phyloP scores from a whole-genome alignment of 805 yeast species.

The Kluyveromyces siamensis region DNA sequence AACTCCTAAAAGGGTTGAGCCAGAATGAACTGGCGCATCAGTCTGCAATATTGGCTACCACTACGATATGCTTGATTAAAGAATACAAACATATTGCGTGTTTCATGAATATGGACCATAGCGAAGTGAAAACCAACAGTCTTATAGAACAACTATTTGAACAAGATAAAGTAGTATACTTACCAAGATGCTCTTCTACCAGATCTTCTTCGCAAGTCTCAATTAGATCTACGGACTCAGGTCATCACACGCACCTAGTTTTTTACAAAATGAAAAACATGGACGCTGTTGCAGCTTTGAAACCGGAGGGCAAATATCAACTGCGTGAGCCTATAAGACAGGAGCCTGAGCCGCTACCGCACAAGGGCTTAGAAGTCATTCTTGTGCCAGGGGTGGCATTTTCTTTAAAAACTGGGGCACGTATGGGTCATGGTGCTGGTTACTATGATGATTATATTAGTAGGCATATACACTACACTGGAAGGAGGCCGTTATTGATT shows the following conservation, averaged over 20 bases:
- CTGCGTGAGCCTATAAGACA: slow-evolving; percentile 54
- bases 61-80: slow-evolving; percentile 10
- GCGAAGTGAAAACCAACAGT: slow-evolving; percentile 55
- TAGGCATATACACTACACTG: slow-evolving; percentile 31
- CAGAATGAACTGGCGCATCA: slow-evolving; percentile 17
- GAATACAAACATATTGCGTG: slow-evolving; percentile 40
- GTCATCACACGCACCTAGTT: slow-evolving; percentile 37
- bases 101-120: slow-evolving; percentile 66
- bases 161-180: slow-evolving; percentile 41
- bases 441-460: slow-evolving; percentile 73
- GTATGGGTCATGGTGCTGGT: slow-evolving; percentile 93
- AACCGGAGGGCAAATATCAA: slow-evolving; percentile 60
- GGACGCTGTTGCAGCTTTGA: slow-evolving; percentile 36
- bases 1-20: slow-evolving; percentile 10
- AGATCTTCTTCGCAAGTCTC: slow-evolving; percentile 22
- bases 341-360: slow-evolving; percentile 20
- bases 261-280: slow-evolving; percentile 43
- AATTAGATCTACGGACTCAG: slow-evolving; percentile 7
- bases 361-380: slow-evolving; percentile 49
- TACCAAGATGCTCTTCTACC: slow-evolving; percentile 45
- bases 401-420: slow-evolving; percentile 27
- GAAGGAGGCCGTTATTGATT: slow-evolving; percentile 19
- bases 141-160: slow-evolving; percentile 46
- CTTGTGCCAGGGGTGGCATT: slow-evolving; percentile 85
- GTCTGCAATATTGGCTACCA: slow-evolving; percentile 15